Percentiles rank a stretch among this genome's conserved stretches.
These are phyloP conservation scores for Aspergillus brunneoviolaceus DNA, from an alignment of 2,329 filamentous ascomycete species.

Conservation along the genomic window DNA sequence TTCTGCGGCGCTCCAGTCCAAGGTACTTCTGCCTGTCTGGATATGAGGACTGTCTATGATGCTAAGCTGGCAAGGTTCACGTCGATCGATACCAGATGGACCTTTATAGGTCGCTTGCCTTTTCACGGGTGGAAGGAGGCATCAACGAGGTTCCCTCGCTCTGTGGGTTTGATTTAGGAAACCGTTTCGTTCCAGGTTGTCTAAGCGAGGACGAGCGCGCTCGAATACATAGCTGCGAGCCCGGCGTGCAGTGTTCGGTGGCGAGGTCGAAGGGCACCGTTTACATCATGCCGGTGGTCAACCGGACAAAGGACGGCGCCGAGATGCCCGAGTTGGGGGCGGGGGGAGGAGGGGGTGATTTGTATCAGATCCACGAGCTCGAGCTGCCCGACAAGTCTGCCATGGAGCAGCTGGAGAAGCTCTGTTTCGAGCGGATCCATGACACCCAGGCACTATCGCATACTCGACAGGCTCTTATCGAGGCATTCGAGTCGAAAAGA, in stretches of 20 bases:
- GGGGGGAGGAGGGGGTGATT: slow-evolving; percentile 75
- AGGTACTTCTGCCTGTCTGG: slow-evolving; percentile 42
- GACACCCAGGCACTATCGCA: slow-evolving; percentile 29
- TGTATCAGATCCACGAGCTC: slow-evolving; percentile 67
- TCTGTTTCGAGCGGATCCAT: slow-evolving; percentile 48
- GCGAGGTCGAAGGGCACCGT: slow-evolving; percentile 57
- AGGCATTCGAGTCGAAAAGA: slow-evolving; percentile 35
- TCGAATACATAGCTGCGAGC: slow-evolving; percentile 83
- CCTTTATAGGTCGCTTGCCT: slow-evolving; percentile 66
- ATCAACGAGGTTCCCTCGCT: slow-evolving; percentile 65
- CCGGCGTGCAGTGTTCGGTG: slow-evolving; percentile 52
- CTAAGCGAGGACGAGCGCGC: slow-evolving; percentile 63
- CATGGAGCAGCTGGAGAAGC: slow-evolving; percentile 53
- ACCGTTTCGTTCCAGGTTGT: slow-evolving; percentile 67
- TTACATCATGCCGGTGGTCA: slow-evolving; percentile 75
- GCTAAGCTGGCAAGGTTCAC: slow-evolving; percentile 60
- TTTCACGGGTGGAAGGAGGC: slow-evolving; percentile 33
- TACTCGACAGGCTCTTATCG: slow-evolving; percentile 30
- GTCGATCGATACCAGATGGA: slow-evolving; percentile 76
- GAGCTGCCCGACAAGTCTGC: slow-evolving; percentile 53
- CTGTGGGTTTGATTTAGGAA: slow-evolving; percentile 73
- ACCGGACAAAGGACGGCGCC: slow-evolving; percentile 55
- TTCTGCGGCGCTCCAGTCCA: slow-evolving; percentile 65
- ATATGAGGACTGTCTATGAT: background rate
- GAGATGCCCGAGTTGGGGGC: slow-evolving; percentile 72